Evolutionary conservation across 2,329 filamentous ascomycete genomes (phyloP).

Genomic region (Neospermospora avenae): DNA sequence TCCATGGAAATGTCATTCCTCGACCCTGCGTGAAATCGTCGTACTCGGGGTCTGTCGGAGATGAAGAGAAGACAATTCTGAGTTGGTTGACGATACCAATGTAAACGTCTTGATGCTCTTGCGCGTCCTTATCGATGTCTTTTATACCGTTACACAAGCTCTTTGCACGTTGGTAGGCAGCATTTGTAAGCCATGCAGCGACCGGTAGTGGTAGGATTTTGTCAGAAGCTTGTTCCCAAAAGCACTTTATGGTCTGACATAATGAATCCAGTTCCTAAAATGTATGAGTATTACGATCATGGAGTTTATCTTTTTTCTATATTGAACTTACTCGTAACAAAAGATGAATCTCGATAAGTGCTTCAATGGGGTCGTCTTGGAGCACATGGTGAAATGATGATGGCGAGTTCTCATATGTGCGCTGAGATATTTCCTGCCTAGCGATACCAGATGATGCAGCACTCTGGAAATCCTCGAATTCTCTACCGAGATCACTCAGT

Average conservation of each 20-base stretch:
- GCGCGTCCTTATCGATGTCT: neutral
- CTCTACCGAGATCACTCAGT: neutral
- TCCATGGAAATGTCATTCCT: neutral
- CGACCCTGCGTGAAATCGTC: neutral
- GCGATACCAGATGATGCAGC: neutral
- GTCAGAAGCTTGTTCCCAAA: neutral
- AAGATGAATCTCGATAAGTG: neutral
- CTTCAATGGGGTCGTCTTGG: neutral
- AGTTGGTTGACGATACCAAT: neutral
- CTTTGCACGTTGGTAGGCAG: neutral
- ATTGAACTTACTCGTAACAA: neutral
- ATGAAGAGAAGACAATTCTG: neutral
- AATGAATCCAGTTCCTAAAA: neutral
- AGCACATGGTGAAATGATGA: neutral
- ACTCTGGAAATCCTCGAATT: neutral
- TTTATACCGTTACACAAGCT: neutral
- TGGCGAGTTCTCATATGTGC: neutral
- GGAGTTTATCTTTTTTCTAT: neutral
- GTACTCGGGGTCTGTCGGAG: neutral
- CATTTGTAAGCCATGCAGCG: neutral
- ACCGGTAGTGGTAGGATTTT: neutral
- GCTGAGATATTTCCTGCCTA: neutral
- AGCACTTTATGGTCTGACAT: neutral
- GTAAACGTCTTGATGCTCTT: neutral
- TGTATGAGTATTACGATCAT: neutral